Percentiles rank a stretch among this genome's conserved stretches.
These are phyloP conservation scores for Neolecta irregularis DNA, from an alignment of 1,139 yeast species.

Conservation along the genomic window DNA sequence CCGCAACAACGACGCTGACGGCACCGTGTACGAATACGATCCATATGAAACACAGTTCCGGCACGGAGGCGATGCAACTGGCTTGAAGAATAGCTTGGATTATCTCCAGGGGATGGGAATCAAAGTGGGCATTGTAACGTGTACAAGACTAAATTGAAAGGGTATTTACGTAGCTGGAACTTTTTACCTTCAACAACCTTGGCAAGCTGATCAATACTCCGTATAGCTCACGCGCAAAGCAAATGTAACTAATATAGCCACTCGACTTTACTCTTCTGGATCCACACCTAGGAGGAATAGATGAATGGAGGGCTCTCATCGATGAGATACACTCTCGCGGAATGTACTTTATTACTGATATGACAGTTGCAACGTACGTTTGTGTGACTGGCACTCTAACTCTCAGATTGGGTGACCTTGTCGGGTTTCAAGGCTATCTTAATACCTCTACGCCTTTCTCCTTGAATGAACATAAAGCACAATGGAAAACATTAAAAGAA, in stretches of 20 bases:
- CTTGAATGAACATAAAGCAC: conserved; percentile 11
- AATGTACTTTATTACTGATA: conserved; percentile 12
- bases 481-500: conserved; percentile 8
- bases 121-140: neutral
- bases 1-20: conserved; percentile 10
- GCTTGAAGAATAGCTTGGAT: conserved; percentile 11
- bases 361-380: conserved; percentile 13
- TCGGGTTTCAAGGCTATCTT: conserved; percentile 11
- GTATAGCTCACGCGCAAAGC: too few species aligned
- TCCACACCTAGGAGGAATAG: conserved; percentile 11
- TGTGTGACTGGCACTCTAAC: too few species aligned
- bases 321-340: conserved; percentile 9
- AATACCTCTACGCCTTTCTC: conserved; percentile 9
- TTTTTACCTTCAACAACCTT: conserved; percentile 12
- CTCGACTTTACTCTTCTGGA: conserved; percentile 13
- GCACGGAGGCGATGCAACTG: conserved; percentile 13
- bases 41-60: conserved; percentile 10
- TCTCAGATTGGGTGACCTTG: conserved; percentile 13
- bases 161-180: conserved; percentile 13
- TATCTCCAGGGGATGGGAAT: conserved; percentile 17
- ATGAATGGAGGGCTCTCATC: conserved; percentile 12
- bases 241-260: too few species aligned
- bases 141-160: neutral
- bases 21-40: conserved; percentile 12
- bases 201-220: conserved; percentile 13